Evolutionary conservation across 2,329 filamentous ascomycete genomes (phyloP).

Genomic region (Tolypocladium guangdongense): DNA sequence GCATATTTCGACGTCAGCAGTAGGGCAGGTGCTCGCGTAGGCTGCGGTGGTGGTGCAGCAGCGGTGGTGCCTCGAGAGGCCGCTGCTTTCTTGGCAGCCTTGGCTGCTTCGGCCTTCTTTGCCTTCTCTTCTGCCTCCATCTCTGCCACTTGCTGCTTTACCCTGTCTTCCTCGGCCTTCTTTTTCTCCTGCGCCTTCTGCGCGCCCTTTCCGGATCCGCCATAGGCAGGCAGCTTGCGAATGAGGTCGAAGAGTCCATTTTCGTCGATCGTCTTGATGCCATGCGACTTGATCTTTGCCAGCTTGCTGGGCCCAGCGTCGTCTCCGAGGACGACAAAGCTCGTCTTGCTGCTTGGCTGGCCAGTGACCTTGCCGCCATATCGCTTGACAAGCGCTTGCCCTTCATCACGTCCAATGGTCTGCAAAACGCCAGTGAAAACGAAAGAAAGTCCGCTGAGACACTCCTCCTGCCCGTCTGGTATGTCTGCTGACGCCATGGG

Average conservation of each 20-base stretch:
- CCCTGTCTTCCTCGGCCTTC: slow-evolving; percentile 72
- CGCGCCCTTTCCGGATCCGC: slow-evolving; percentile 79
- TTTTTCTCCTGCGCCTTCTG: slow-evolving; percentile 78
- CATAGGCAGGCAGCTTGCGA: slow-evolving; percentile 66
- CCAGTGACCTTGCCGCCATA: slow-evolving; percentile 87
- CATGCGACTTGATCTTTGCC: slow-evolving; percentile 66
- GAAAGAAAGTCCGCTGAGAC: slow-evolving; percentile 78
- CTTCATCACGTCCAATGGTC: slow-evolving; percentile 74
- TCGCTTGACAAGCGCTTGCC: slow-evolving; percentile 74
- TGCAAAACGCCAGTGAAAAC: slow-evolving; percentile 89
- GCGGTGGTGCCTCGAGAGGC: slow-evolving; percentile 13
- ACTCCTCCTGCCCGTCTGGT: slow-evolving; percentile 78
- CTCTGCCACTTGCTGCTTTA: slow-evolving; percentile 67
- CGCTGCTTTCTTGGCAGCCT: slow-evolving; percentile 33
- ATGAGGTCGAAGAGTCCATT: slow-evolving; percentile 85
- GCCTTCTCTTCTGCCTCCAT: slow-evolving; percentile 73
- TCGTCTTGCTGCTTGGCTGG: slow-evolving; percentile 85
- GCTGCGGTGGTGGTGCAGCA: slow-evolving; percentile 20
- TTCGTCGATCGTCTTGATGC: slow-evolving; percentile 88
- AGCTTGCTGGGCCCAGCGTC: slow-evolving; percentile 94
- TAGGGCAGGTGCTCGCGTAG: slow-evolving; percentile 44
- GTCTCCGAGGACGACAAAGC: slow-evolving; percentile 78
- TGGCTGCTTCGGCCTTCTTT: slow-evolving; percentile 40
- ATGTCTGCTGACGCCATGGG: slow-evolving; percentile 59
- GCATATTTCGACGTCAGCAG: slow-evolving; percentile 96